Conservation (phyloP, 805 yeast genomes). For the Hanseniaspora vineae region DNA sequence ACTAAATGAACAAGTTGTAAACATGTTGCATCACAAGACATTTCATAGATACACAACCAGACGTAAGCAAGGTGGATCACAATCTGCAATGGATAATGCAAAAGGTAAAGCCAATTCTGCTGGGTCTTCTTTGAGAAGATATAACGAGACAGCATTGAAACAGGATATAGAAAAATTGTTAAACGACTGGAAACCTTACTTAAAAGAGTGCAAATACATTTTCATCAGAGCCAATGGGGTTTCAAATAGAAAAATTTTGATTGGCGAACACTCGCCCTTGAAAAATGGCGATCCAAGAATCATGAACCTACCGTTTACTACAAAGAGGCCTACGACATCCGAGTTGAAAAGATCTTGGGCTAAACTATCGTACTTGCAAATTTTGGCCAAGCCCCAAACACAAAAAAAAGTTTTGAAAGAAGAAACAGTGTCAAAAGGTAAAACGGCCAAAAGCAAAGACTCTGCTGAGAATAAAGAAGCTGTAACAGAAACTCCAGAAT, state of each 20-base stretch:
- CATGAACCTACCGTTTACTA: slow-evolving; percentile 72
- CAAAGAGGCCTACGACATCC: slow-evolving; percentile 69
- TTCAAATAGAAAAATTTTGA: slow-evolving; percentile 46
- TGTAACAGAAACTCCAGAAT: slow-evolving; percentile 13
- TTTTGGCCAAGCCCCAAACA: slow-evolving; percentile 41
- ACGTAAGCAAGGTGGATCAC: slow-evolving; percentile 96
- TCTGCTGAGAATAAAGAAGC: slow-evolving; percentile 16
- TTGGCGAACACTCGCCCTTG: slow-evolving; percentile 47
- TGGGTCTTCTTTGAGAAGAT: slow-evolving; percentile 79
- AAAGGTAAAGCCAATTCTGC: slow-evolving; percentile 95
- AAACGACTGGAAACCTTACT: slow-evolving; percentile 45
- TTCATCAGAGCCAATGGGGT: slow-evolving; percentile 75
- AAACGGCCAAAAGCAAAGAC: slow-evolving; percentile 10
- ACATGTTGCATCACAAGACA: slow-evolving; percentile 62
- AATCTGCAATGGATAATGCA: slow-evolving; percentile 81
- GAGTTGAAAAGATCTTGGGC: slow-evolving; percentile 82
- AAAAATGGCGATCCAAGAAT: slow-evolving; percentile 46
- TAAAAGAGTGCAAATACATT: slow-evolving; percentile 53
- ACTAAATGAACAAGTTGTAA: slow-evolving; percentile 49
- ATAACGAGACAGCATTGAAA: slow-evolving; percentile 74
- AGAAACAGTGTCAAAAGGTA: slow-evolving; percentile 4
- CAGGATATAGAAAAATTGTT: slow-evolving; percentile 66
- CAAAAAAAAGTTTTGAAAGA: slow-evolving; percentile 14
- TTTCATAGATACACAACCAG: slow-evolving; percentile 93
- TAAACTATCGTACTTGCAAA: slow-evolving; percentile 47